These are phyloP conservation scores for Coriolopsis trogii DNA, from an alignment of 1,284 basidiomycete species.

Conservation along the genomic window DNA sequence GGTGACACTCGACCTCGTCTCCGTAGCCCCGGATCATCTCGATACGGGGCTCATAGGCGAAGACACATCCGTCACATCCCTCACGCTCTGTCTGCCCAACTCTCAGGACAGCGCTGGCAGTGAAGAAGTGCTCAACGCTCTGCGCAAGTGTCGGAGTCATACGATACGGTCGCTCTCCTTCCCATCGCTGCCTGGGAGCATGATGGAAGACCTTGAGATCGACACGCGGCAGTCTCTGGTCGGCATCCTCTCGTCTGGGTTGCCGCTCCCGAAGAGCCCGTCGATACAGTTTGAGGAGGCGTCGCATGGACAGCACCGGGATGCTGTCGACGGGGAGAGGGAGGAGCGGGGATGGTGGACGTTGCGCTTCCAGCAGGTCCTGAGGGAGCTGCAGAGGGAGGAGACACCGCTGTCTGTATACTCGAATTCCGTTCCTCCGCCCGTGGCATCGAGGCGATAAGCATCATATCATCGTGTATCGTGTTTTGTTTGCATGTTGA, in stretches of 20 bases:
- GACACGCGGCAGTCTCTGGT: constrained; percentile 51
- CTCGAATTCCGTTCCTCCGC: too few species aligned
- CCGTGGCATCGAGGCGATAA: too few species aligned
- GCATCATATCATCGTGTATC: too few species aligned
- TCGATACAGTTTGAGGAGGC: constrained; percentile 53
- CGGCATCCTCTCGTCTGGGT: constrained; percentile 58
- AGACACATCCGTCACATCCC: constrained; percentile 40
- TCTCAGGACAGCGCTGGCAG: constrained; percentile 19
- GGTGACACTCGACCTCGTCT: constrained; percentile 56
- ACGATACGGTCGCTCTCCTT: constrained; percentile 58
- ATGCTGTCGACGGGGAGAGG: constrained; percentile 51
- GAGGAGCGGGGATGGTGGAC: constrained; percentile 84
- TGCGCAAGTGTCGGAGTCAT: constrained; percentile 53
- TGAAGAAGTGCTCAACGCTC: constrained; percentile 49
- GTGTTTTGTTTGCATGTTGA: too few species aligned
- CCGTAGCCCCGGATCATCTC: constrained; percentile 46
- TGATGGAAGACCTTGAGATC: constrained; percentile 38
- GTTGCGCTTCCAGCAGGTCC: constrained; percentile 69
- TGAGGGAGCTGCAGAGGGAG: constrained; percentile 51
- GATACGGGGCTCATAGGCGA: constrained; percentile 45
- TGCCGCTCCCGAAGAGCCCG: constrained; percentile 70
- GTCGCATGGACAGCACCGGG: constrained; percentile 16
- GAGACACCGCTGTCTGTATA: too few species aligned
- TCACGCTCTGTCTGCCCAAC: constrained; percentile 33
- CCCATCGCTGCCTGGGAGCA: constrained; percentile 38